Conservation (phyloP, 805 yeast species). For the Monosporozyma aquatica region DNA sequence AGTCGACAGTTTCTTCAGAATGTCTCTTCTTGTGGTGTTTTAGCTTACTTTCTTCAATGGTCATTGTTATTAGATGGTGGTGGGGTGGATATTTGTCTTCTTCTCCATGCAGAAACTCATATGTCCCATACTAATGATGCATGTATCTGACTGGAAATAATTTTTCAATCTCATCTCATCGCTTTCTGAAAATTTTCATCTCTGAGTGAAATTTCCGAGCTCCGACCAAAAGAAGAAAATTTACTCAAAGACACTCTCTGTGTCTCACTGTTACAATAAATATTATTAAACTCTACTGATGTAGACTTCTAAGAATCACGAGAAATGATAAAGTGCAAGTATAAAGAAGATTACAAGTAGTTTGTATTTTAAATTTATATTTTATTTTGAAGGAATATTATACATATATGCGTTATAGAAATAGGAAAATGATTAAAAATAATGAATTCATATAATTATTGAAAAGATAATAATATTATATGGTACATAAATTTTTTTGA, state of each 20-base stretch:
- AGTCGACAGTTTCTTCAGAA: constrained; percentile 25
- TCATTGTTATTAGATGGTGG: constrained; percentile 7
- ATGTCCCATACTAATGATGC: no score
- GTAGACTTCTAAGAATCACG: no score
- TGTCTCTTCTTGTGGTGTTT: constrained; percentile 33
- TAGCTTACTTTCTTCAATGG: constrained; percentile 31
- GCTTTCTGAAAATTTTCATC: background rate
- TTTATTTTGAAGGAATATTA: constrained; percentile 2
- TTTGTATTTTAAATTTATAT: no score
- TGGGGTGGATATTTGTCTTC: no score
- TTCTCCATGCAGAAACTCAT: no score
- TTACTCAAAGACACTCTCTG: no score
- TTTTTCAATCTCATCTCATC: constrained; percentile 1
- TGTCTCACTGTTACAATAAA: no score
- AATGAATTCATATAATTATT: constrained; percentile 2
- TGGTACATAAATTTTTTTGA: background rate
- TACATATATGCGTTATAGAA: background rate
- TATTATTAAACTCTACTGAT: no score
- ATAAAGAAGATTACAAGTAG: no score
- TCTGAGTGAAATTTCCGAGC: background rate
- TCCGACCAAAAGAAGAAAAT: background rate
- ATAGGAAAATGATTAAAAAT: background rate
- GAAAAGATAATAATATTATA: constrained; percentile 1
- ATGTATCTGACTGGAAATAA: no score
- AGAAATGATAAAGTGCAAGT: no score